These are phyloP conservation scores for Cornus kousa DNA, from an alignment of 148 eudicot species.

Conservation along the genomic window DNA sequence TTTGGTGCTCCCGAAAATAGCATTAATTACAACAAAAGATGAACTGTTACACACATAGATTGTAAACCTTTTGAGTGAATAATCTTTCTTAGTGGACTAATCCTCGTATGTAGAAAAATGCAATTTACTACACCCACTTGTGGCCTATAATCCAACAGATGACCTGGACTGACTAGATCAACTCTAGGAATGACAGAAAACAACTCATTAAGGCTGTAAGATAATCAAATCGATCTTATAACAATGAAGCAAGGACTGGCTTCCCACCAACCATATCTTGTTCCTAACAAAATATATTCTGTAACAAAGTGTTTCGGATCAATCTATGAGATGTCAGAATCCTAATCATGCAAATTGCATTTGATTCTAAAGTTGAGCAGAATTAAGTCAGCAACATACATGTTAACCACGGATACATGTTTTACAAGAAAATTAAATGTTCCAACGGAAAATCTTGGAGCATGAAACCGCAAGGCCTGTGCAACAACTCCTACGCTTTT, in stretches of 20 bases:
- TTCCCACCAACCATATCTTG: background rate
- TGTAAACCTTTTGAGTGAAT: background rate
- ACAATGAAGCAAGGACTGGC: background rate
- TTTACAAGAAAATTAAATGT: background rate
- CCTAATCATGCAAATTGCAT: background rate
- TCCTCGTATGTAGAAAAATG: background rate
- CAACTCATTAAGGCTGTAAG: background rate
- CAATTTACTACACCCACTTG: background rate
- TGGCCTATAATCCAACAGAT: background rate
- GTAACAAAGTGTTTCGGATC: background rate
- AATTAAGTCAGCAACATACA: background rate
- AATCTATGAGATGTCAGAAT: background rate
- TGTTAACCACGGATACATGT: background rate
- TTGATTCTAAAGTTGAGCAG: background rate
- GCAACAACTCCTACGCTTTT: conserved; percentile 2
- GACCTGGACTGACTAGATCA: background rate
- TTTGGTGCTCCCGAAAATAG: no score
- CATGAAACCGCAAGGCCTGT: background rate
- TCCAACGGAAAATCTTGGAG: background rate
- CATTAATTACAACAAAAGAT: background rate
- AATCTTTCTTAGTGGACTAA: background rate
- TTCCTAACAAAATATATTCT: background rate
- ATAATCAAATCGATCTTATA: background rate
- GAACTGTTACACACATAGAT: background rate
- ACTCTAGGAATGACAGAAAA: background rate